These are phyloP conservation scores for Escallonia herrerae DNA, from an alignment of 129 eudicot genomes.

Conservation along the genomic window DNA sequence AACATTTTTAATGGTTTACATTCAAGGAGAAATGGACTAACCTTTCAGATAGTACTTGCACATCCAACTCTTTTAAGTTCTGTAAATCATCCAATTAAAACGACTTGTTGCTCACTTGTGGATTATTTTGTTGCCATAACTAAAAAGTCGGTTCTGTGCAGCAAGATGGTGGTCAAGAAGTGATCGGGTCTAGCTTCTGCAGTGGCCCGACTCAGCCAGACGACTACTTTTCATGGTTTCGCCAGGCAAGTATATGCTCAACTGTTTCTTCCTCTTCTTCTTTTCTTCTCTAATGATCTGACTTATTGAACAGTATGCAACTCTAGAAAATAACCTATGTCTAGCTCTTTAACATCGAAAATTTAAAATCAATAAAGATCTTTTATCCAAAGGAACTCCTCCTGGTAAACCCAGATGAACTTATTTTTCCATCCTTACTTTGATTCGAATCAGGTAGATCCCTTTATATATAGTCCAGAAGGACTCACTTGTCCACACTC, in stretches of 20 bases:
- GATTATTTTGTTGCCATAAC: not conserved
- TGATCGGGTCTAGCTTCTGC: not conserved
- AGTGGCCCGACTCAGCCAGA: not conserved
- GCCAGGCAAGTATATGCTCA: conserved; percentile 18
- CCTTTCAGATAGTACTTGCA: too few relatives aligned
- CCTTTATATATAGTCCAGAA: too few relatives aligned
- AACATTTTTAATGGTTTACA: not conserved
- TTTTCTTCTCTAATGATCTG: not conserved
- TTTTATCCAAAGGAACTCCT: not conserved
- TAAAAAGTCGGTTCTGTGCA: conserved; percentile 1
- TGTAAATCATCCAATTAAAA: not conserved
- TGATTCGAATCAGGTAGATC: not conserved
- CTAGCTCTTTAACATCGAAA: too few relatives aligned
- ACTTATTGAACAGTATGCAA: not conserved
- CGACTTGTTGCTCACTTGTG: not conserved
- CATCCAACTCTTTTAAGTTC: not conserved
- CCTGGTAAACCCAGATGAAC: not conserved
- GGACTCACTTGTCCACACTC: too few relatives aligned
- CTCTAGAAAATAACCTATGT: not conserved
- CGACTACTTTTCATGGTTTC: conserved; percentile 1
- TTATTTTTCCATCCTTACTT: too few relatives aligned
- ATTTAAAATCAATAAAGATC: too few relatives aligned
- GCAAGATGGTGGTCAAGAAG: conserved; percentile 7
- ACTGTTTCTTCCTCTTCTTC: not conserved
- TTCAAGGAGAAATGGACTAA: not conserved